A percentile compares a stretch with the other conserved stretches of the same genome.
phyloP scores from a whole-genome alignment of 345 rosid species.

The Odontarrhena argentea region DNA sequence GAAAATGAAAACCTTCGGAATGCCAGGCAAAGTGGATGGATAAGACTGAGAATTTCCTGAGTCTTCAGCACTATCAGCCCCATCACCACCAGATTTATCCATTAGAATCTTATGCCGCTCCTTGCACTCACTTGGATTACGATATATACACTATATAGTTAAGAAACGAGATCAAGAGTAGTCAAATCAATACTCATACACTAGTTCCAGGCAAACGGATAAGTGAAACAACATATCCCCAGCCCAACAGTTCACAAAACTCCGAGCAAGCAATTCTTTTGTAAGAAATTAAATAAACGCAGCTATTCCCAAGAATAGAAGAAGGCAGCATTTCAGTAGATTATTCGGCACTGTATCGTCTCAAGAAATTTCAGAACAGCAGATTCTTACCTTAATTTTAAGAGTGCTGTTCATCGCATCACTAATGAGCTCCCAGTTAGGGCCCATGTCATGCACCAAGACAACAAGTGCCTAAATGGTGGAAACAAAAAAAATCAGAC shows the following conservation, averaged over 20 bases:
- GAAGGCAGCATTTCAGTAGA: neutral
- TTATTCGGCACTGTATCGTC: neutral
- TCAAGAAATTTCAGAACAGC: conserved; percentile 21
- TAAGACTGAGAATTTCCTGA: conserved; percentile 95
- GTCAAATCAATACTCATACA: conserved; percentile 14
- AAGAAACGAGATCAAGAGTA: conserved; percentile 12
- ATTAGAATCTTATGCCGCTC: conserved; percentile 88
- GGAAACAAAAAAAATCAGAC: conserved; percentile 20
- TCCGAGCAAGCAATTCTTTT: neutral
- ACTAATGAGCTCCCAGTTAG: conserved; percentile 96
- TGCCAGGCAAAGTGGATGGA: conserved; percentile 96
- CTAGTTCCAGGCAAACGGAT: neutral
- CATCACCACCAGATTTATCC: conserved; percentile 86
- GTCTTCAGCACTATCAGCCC: conserved; percentile 97
- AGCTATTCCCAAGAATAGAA: conserved; percentile 2
- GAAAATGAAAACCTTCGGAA: conserved; percentile 66
- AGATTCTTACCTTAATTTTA: conserved; percentile 79
- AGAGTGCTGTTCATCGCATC: conserved; percentile 86
- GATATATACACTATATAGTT: conserved; percentile 69
- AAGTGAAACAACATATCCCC: conserved; percentile 16
- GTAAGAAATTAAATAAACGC: neutral
- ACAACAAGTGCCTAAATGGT: conserved; percentile 86
- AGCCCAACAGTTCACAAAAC: neutral
- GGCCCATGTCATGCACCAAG: conserved; percentile 98
- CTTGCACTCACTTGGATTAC: conserved; percentile 89